phyloP scores from a whole-genome alignment of 23 red algal genomes.

The Chondrus crispus region DNA sequence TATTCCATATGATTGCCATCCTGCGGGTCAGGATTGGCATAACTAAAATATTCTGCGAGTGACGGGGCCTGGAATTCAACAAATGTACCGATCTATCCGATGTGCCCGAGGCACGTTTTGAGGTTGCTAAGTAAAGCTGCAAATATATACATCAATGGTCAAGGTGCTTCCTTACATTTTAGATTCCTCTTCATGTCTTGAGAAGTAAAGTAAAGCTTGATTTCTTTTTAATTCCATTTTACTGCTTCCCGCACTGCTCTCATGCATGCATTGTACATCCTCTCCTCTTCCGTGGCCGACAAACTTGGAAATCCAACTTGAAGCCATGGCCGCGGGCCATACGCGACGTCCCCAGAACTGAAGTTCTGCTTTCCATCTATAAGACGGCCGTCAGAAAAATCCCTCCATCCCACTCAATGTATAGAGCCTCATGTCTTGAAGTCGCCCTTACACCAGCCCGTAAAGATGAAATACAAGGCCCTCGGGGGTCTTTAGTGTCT shows the following conservation, averaged over 20 bases:
- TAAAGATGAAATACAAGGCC: too few relatives aligned
- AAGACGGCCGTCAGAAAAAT: too few relatives aligned
- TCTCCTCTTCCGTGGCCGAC: not conserved
- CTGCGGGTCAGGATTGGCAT: too few relatives aligned
- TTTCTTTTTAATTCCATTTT: not conserved
- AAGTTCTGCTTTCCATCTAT: too few relatives aligned
- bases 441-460: too few relatives aligned
- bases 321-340: not conserved
- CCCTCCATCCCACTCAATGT: too few relatives aligned
- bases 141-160: not conserved
- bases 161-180: not conserved
- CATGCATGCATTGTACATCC: constrained; percentile 3
- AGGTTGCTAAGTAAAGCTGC: not conserved
- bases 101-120: not conserved
- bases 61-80: not conserved
- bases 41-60: not conserved
- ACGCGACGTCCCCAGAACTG: constrained; percentile 3
- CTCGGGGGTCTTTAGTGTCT: too few relatives aligned
- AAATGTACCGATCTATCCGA: not conserved
- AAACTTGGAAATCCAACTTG: not conserved
- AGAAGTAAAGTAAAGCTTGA: not conserved
- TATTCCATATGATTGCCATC: constrained; percentile 74
- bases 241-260: not conserved
- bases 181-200: not conserved
- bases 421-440: too few relatives aligned